Evolutionary conservation across 2,329 filamentous ascomycete genomes (phyloP).

Genomic region (Mycocentrospora acerina): DNA sequence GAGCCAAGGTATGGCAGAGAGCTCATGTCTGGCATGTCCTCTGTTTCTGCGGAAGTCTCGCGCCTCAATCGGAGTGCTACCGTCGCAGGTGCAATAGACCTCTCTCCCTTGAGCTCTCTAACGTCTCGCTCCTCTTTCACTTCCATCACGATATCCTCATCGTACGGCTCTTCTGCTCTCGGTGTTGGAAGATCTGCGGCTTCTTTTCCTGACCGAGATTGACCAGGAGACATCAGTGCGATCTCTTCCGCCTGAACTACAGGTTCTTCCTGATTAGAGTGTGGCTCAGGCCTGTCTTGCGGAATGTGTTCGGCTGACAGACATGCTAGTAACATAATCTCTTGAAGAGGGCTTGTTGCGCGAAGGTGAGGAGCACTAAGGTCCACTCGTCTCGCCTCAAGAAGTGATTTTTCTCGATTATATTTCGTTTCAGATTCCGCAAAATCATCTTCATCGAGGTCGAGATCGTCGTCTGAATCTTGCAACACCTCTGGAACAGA

Average conservation of each 20-base stretch:
- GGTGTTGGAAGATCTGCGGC: conserved; percentile 36
- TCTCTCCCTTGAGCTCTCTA: conserved; percentile 13
- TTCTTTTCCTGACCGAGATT: conserved; percentile 16
- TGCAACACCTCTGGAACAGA: conserved; percentile 35
- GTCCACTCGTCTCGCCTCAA: conserved; percentile 48
- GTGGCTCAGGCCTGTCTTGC: conserved; percentile 11
- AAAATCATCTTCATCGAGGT: conserved; percentile 49
- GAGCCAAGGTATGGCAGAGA: conserved; percentile 50
- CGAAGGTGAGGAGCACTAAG: conserved; percentile 46
- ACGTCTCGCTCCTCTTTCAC: conserved; percentile 5
- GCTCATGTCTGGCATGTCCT: conserved; percentile 44
- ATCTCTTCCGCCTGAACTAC: conserved; percentile 18
- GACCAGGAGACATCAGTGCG: conserved; percentile 8
- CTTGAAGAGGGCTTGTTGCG: conserved; percentile 47
- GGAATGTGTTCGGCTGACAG: conserved; percentile 38
- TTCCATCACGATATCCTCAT: conserved; percentile 33
- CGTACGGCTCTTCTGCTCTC: conserved; percentile 31
- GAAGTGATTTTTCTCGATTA: conserved; percentile 46
- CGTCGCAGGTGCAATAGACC: conserved; percentile 34
- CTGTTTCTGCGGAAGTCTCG: conserved; percentile 34
- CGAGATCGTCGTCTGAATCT: conserved; percentile 51
- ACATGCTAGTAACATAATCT: conserved; percentile 45
- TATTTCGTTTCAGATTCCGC: conserved; percentile 51
- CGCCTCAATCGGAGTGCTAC: conserved; percentile 32
- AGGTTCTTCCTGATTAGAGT: conserved; percentile 17